Evolutionary conservation across 331 rosid species (phyloP).

Genomic region (Cydonia oblonga): DNA sequence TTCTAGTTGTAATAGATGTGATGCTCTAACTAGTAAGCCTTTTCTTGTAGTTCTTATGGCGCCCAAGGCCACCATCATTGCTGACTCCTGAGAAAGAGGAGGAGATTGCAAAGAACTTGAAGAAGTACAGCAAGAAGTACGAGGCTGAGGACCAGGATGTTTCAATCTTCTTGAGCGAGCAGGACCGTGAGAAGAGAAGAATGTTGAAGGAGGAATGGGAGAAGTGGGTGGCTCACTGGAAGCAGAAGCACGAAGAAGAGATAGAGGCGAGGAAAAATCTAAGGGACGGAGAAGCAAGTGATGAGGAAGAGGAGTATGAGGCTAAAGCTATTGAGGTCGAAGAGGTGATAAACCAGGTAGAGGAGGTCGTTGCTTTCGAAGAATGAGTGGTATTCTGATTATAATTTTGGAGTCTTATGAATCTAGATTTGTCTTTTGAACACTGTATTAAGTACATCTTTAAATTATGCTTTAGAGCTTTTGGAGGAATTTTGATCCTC

Average conservation of each 20-base stretch:
- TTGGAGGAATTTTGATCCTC: neutral
- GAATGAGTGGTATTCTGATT: neutral
- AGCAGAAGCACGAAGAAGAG: slow-evolving; percentile 52
- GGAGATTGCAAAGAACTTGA: slow-evolving; percentile 76
- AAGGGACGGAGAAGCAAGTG: slow-evolving; percentile 77
- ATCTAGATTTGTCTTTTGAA: neutral
- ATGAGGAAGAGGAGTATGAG: slow-evolving; percentile 78
- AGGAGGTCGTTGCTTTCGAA: slow-evolving; percentile 42
- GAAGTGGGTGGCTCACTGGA: slow-evolving; percentile 66
- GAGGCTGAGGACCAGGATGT: slow-evolving; percentile 84
- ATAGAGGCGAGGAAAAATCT: slow-evolving; percentile 39
- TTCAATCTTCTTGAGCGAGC: slow-evolving; percentile 63
- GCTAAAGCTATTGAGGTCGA: slow-evolving; percentile 76
- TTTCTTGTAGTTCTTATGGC: slow-evolving; percentile 54
- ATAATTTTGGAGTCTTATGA: neutral
- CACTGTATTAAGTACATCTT: neutral
- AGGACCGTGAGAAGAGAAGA: slow-evolving; percentile 68
- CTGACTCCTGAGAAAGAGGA: slow-evolving; percentile 74
- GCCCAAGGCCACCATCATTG: slow-evolving; percentile 77
- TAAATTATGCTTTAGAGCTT: neutral
- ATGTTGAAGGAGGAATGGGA: slow-evolving; percentile 78
- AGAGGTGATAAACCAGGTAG: slow-evolving; percentile 36
- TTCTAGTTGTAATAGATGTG: neutral
- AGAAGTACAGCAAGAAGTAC: slow-evolving; percentile 77
- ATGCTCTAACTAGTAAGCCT: neutral